Evolutionary conservation across 2,329 filamentous ascomycete species (phyloP).

Genomic region (Ophiocordyceps sinensis): DNA sequence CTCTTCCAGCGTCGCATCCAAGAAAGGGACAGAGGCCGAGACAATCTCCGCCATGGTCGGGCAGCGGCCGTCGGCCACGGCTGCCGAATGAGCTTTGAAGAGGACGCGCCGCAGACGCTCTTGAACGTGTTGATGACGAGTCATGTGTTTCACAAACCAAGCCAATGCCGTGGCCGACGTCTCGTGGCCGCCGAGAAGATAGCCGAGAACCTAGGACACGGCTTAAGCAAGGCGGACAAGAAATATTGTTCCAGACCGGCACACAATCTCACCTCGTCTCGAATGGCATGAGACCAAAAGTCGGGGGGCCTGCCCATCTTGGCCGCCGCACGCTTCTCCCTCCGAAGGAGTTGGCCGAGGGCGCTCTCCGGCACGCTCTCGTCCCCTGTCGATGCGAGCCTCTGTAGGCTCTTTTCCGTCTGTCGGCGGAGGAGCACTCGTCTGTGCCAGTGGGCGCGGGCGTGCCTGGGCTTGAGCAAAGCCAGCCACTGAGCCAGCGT

Average conservation of each 20-base stretch:
- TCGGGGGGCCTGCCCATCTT: slow-evolving; percentile 14
- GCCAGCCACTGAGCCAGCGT: slow-evolving; percentile 8
- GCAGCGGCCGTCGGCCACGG: slow-evolving; percentile 8
- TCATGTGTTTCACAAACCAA: slow-evolving; percentile 16
- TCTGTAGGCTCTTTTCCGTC: slow-evolving; percentile 8
- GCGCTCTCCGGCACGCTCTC: slow-evolving; percentile 8
- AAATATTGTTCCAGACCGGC: neutral
- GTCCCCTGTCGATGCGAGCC: slow-evolving; percentile 3
- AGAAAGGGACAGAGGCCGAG: slow-evolving; percentile 14
- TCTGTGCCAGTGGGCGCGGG: slow-evolving; percentile 11
- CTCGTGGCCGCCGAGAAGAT: slow-evolving; percentile 16
- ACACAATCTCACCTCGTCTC: slow-evolving; percentile 16
- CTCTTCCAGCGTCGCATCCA: slow-evolving; percentile 24
- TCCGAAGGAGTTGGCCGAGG: slow-evolving; percentile 18
- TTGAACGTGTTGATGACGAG: slow-evolving; percentile 9
- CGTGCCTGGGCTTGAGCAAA: slow-evolving; percentile 11
- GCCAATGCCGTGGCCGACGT: slow-evolving; percentile 12
- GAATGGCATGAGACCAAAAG: slow-evolving; percentile 17
- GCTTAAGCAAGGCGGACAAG: neutral
- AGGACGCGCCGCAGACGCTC: slow-evolving; percentile 12
- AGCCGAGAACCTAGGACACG: slow-evolving; percentile 11
- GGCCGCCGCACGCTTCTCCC: slow-evolving; percentile 16
- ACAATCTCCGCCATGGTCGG: slow-evolving; percentile 17
- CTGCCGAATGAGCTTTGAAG: slow-evolving; percentile 7
- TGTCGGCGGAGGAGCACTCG: slow-evolving; percentile 8